Evolutionary conservation across 2,329 filamentous ascomycete species (phyloP).

Genomic region (Neofusicoccum kwambonambiense): DNA sequence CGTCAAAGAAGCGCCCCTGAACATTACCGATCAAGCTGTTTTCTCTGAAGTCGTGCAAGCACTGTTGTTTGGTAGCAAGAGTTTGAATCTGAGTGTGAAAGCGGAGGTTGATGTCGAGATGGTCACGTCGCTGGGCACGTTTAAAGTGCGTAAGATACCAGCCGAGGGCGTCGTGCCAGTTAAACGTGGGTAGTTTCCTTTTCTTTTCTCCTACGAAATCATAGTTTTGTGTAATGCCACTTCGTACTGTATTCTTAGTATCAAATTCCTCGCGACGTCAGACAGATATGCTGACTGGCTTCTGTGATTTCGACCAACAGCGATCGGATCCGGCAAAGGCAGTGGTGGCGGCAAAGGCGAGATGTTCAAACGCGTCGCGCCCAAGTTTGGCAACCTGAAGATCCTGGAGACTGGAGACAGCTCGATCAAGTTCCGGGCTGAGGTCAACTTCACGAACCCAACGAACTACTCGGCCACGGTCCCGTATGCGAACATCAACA

Average conservation of each 20-base stretch:
- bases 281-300: slow-evolving; percentile 29
- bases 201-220: slow-evolving; percentile 35
- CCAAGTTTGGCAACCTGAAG: slow-evolving; percentile 68
- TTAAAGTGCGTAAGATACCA: slow-evolving; percentile 80
- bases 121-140: slow-evolving; percentile 74
- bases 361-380: slow-evolving; percentile 54
- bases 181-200: slow-evolving; percentile 78
- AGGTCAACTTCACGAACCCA: slow-evolving; percentile 84
- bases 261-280: slow-evolving; percentile 16
- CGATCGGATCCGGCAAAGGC: slow-evolving; percentile 28
- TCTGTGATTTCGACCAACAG: slow-evolving; percentile 24
- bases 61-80: slow-evolving; percentile 70
- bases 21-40: slow-evolving; percentile 76
- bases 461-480: slow-evolving; percentile 79
- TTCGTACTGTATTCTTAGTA: slow-evolving; percentile 11
- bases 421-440: slow-evolving; percentile 68
- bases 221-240: slow-evolving; percentile 3
- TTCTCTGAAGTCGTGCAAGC: slow-evolving; percentile 79
- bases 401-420: slow-evolving; percentile 71
- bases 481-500: slow-evolving; percentile 75
- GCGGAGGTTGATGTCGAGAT: slow-evolving; percentile 82
- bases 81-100: slow-evolving; percentile 70
- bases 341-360: slow-evolving; percentile 31
- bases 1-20: slow-evolving; percentile 75
- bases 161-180: slow-evolving; percentile 81